Base-by-base conservation (phyloP, 2,329 filamentous ascomycete species). In the Emmonsiellopsis sp. region DNA sequence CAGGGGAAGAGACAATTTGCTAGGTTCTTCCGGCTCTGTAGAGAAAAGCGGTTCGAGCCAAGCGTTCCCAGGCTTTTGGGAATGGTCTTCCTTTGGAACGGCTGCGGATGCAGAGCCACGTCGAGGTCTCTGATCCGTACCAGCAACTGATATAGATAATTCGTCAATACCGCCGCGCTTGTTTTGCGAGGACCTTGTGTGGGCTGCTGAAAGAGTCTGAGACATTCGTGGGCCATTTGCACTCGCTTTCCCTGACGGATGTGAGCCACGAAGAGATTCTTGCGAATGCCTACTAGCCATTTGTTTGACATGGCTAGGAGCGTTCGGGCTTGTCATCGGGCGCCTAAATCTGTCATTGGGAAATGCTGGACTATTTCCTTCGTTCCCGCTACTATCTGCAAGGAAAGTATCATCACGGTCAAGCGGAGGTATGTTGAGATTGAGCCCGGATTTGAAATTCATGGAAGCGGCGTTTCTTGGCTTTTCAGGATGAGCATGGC, bases 341-440 rank as follows among this genome's bases (percentile, higher is more conserved):
- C 61, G 58, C 15, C 52, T 54, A 37, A 40, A 13, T 37, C 40
- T 51, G 47, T 58, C 50, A 48, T 57, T 52, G 38, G 55, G 43
- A 50, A 48, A 15, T 20, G 48, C 32, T 51, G 54, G 42, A 37
- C 57, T 51, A 31, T 60, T 55, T 43, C 65, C 63, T 53, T 72
- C 68, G 44, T 65, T 66, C 37, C 64, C 68, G 54, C 65, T 68
- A 55, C 64, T 70, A 55, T 67, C 65, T 37, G 65, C 65, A 32
- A 70, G 57, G 51, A 67, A 68, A 30, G 67, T 66, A 32, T 61
- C 60, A 53, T 70, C 64, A 44, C 62, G 60, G 16, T 62, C 58
- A 42, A 58, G 59, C 20, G 59, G 53, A 16, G 61, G 51, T 40
- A 58, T 55, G 15, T 60, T 57, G 32, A 65, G 64, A 50, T 67